Percentiles rank a stretch among this genome's conserved stretches.
phyloP scores from a whole-genome alignment of 306 rosid genomes.

The Boehmeria nivea region DNA sequence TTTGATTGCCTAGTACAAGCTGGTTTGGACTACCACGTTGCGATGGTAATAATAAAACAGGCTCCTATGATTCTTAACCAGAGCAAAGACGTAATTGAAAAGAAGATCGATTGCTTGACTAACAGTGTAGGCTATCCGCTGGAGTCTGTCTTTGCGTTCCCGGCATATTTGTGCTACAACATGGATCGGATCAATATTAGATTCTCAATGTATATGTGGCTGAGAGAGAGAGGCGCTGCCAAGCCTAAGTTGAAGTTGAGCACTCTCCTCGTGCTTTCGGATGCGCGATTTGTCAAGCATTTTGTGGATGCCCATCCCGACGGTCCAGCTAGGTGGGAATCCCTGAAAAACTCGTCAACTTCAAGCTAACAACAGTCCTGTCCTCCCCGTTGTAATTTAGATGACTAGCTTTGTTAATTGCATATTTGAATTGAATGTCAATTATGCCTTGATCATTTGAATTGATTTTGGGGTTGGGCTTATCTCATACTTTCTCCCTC shows the following conservation, averaged over 20 bases:
- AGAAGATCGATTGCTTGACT: slow-evolving; percentile 56
- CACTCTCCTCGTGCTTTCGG: slow-evolving; percentile 53
- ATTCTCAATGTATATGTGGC: slow-evolving; percentile 68
- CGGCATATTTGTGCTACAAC: slow-evolving; percentile 58
- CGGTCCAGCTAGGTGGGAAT: slow-evolving; percentile 59
- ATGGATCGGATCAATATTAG: slow-evolving; percentile 45
- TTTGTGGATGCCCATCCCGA: slow-evolving; percentile 65
- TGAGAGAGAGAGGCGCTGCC: slow-evolving; percentile 46
- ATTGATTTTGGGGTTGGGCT: too few relatives aligned
- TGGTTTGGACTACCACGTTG: slow-evolving; percentile 64
- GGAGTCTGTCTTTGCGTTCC: slow-evolving; percentile 45
- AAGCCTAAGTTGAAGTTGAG: slow-evolving; percentile 49
- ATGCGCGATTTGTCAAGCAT: slow-evolving; percentile 47
- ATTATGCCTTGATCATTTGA: too few relatives aligned
- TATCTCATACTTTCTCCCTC: too few relatives aligned
- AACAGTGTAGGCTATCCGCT: slow-evolving; percentile 53
- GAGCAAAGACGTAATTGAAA: slow-evolving; percentile 39
- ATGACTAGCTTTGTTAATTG: neutral
- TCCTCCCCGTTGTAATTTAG: neutral
- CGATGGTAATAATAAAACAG: slow-evolving; percentile 38
- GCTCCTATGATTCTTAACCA: slow-evolving; percentile 60
- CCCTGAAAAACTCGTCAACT: slow-evolving; percentile 28
- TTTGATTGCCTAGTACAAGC: slow-evolving; percentile 73
- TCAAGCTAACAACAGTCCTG: slow-evolving; percentile 15
- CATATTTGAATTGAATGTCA: neutral